These are phyloP conservation scores for Entamoeba dispar DNA, from an alignment of 208 protist species.

Conservation along the genomic window DNA sequence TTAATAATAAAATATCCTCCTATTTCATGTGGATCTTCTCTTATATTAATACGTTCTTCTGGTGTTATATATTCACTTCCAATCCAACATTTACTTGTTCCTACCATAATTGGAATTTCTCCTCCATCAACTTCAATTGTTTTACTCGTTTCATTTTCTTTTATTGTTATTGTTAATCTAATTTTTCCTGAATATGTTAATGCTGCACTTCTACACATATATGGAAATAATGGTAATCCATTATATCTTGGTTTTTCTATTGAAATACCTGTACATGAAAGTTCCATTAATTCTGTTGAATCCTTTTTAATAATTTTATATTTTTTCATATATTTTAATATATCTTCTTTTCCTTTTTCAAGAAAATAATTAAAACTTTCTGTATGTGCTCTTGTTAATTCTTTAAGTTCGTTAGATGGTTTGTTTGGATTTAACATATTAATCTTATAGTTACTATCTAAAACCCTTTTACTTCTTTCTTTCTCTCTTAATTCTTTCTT, in stretches of 20 bases:
- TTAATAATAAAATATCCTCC: conserved; percentile 95
- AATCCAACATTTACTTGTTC: not conserved
- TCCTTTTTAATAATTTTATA: not conserved
- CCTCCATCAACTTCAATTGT: not conserved
- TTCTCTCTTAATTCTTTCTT: no score
- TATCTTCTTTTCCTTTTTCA: not conserved
- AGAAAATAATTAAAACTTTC: not conserved
- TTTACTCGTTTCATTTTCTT: not conserved
- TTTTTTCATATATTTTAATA: not conserved
- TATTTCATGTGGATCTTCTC: conserved; percentile 72
- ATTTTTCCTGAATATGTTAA: not conserved
- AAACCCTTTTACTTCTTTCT: no score
- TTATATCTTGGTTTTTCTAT: not conserved
- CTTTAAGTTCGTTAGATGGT: not conserved
- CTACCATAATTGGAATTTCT: not conserved
- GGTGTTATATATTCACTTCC: conserved; percentile 14
- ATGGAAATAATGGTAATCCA: not conserved
- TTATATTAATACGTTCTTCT: conserved; percentile 26
- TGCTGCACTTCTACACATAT: not conserved
- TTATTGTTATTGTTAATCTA: not conserved
- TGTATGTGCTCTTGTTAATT: not conserved
- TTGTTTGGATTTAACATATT: no score
- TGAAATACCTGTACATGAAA: not conserved
- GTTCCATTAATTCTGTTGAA: not conserved
- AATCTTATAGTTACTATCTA: no score